Evolutionary conservation across 495 filamentous ascomycete species (phyloP), one percentile per base, ranked within the genome.

Genomic region (Venustampulla echinocandica): DNA sequence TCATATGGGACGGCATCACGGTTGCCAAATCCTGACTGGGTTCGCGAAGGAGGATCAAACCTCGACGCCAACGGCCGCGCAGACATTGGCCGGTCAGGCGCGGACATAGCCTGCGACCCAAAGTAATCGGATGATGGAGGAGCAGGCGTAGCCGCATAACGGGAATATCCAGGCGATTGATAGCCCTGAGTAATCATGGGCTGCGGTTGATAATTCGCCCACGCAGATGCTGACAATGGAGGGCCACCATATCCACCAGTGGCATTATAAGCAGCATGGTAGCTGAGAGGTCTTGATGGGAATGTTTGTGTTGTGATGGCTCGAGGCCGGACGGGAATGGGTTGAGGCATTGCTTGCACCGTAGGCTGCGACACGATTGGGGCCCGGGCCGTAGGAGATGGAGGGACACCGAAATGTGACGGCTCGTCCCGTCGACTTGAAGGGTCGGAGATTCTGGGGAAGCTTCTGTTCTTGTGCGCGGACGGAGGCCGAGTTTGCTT

Each of bases 221-320:
- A 59, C 0, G 53, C 52, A 9, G 49, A 53, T 3, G 4, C 22
- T 4, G 56, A 50, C 25, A 53, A 19, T 10, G 56, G 56, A 15
- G 53, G 52, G 5, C 53, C 37, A 11, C 6, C 20, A 27, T 50
- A 42, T 18, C 42, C 44, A 25, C 17, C 27, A 9, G 14, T 20
- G 17, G 44, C 17, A 6, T 20, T 23, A 30, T 50, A 23, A 0
- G 53, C 22, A 30, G 41, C 35, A 44, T 58, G 39, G 36, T 48
- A 53, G 21, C 50, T 53, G 14, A 30, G 13, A 15, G 56, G 56
- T 39, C 47, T 48, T 21, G 43, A 2, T 5, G 46, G 50, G 22
- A 42, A 36, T 21, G 56, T 43, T 5, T 52, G 46, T 4, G 49
- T 20, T 30, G 53, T 53, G 6, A 37, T 9, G 25, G 49, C 44